Percentiles rank a stretch among this genome's conserved stretches.
Evolutionary conservation across 1,284 basidiomycete genomes (phyloP).

Genomic region (Marasmius oreades): DNA sequence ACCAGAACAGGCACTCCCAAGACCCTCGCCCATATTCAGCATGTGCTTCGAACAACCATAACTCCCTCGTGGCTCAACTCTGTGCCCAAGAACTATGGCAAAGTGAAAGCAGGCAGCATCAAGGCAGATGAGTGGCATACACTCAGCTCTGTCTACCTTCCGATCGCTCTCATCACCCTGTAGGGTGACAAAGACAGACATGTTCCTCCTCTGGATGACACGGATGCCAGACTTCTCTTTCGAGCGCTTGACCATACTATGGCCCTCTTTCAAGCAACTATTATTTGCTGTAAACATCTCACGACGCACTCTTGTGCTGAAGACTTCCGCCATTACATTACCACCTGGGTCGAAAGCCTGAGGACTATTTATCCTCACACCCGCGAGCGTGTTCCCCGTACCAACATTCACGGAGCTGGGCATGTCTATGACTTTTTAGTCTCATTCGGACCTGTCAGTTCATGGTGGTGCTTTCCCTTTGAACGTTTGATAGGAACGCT

Average conservation of each 20-base stretch:
- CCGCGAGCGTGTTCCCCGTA: conserved; percentile 11
- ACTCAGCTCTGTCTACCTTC: conserved; percentile 27
- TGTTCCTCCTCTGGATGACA: conserved; percentile 7
- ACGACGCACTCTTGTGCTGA: not conserved
- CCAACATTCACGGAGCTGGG: conserved; percentile 15
- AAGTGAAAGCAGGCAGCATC: conserved; percentile 19
- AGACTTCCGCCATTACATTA: conserved; percentile 9
- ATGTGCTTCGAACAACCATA: conserved; percentile 21
- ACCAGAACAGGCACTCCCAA: too few species aligned
- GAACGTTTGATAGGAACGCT: conserved; percentile 21
- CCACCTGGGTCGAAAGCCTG: conserved; percentile 12
- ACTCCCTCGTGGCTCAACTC: conserved; percentile 30
- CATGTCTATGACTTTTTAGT: conserved; percentile 22
- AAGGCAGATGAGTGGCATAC: conserved; percentile 36
- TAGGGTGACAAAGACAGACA: conserved; percentile 23
- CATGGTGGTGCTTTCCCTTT: conserved; percentile 26
- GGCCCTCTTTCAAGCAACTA: conserved; percentile 17
- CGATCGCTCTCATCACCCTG: conserved; percentile 27
- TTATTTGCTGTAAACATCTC: not conserved
- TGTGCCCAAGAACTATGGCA: conserved; percentile 30
- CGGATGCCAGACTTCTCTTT: conserved; percentile 1
- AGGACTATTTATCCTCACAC: conserved; percentile 11
- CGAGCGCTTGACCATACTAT: conserved; percentile 22
- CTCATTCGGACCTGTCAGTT: conserved; percentile 20
- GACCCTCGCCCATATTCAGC: conserved; percentile 15